These are phyloP conservation scores for Acacia acuminata DNA, from an alignment of 306 rosid genomes.

Conservation along the genomic window DNA sequence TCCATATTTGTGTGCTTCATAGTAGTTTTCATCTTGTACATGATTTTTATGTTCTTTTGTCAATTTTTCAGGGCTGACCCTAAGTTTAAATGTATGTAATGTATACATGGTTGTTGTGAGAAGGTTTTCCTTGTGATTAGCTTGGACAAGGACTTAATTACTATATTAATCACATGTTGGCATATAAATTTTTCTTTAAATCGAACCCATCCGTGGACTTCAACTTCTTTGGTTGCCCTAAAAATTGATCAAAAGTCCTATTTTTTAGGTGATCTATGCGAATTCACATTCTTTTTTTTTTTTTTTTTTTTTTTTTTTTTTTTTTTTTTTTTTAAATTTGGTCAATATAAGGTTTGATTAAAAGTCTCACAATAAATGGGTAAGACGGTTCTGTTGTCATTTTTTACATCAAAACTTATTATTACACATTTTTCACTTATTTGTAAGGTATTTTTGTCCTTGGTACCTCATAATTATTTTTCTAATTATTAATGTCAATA, in stretches of 20 bases:
- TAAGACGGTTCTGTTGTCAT: too few species aligned
- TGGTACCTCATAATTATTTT: too few species aligned
- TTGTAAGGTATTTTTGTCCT: too few species aligned
- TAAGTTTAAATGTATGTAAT: background rate
- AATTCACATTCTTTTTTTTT: too few species aligned
- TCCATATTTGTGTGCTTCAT: background rate
- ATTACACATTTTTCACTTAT: too few species aligned
- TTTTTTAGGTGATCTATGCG: background rate
- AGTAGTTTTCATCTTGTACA: background rate
- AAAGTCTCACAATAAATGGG: too few species aligned
- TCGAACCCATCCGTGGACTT: background rate
- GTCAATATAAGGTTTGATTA: too few species aligned
- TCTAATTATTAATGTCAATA: too few species aligned
- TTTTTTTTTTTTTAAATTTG: too few species aligned
- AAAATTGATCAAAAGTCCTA: background rate
- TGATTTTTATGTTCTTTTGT: background rate
- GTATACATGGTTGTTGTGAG: background rate
- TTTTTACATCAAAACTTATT: too few species aligned
- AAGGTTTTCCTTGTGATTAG: background rate
- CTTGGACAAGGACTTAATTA: background rate
- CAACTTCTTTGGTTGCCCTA: background rate
- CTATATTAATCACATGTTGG: background rate
- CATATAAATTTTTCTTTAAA: background rate
- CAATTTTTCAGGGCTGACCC: background rate
- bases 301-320: fast-evolving